Base-by-base conservation (phyloP, 768 basidiomycete species). In the Lactarius hatsudake region DNA sequence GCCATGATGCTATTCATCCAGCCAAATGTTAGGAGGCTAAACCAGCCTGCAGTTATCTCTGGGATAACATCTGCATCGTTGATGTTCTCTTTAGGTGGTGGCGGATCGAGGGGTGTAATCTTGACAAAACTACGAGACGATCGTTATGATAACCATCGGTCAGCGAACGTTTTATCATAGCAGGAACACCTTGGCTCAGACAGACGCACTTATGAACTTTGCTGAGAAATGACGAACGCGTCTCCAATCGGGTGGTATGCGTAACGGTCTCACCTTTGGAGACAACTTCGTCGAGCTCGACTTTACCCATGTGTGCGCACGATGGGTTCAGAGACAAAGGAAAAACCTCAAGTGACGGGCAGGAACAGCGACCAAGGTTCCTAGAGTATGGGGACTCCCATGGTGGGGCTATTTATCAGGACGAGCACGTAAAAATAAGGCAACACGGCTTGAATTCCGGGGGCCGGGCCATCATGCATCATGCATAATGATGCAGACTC, bases 1-100 rank as follows among this genome's bases (percentile, higher is more conserved):
- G 79, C 75, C 69, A 96, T 81, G 28, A 95, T 76, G 3, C 86
- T 83, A 3, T 86, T 87, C 23, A 95, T 81, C 93, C 94, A 95
- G 54, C 76, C 76, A 70, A 94, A 96, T 38, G 86, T 87, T 5
- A 93, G 68, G 8, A 83, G 73, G 70, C 79, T 83, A 68, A 86
- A 82, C 74, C 85, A 82, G 43, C 81, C 80, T 0, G 92, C 91
- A 2, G 81, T 82, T 2, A 78, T 81, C 71, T 94, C 91, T 0
- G 92, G 93, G 2, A 87, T 86, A 12, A 85, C 69, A 1, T 76
- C 74, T 2, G 89, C 83, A 63, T 89, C 86, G 56, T 89, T 83
- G 2, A 91, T 74, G 2, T 86, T 87, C 8, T 72, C 72, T 64
- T 79, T 82, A 1, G 88, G 78, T 1, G 80, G 79, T 4, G 81